Percentiles rank a stretch among this genome's conserved stretches.
Conservation (phyloP, 768 basidiomycete species). For the Hericium erinaceus region DNA sequence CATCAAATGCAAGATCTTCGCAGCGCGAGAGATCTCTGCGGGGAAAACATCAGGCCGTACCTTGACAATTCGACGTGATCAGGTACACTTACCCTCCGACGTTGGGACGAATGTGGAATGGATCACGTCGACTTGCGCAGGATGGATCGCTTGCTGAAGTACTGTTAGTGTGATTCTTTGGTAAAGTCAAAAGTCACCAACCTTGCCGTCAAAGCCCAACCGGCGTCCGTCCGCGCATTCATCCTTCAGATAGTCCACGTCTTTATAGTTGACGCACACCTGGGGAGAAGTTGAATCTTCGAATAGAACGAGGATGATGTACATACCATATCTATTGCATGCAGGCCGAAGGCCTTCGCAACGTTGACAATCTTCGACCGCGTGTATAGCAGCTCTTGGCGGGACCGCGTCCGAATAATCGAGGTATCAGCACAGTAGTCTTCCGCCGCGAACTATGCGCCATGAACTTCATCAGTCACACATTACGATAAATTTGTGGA, state of each 20-base stretch:
- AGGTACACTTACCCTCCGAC: slow-evolving; percentile 39
- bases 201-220: slow-evolving; percentile 91
- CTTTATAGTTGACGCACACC: slow-evolving; percentile 87
- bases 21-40: slow-evolving; percentile 69
- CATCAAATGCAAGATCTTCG: slow-evolving; percentile 63
- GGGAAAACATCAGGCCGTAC: background rate
- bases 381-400: slow-evolving; percentile 72
- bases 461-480: background rate
- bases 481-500: background rate
- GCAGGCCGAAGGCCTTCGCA: slow-evolving; percentile 75
- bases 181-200: slow-evolving; percentile 13
- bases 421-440: slow-evolving; percentile 91
- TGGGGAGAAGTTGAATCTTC: slow-evolving; percentile 18
- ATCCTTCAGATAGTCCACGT: slow-evolving; percentile 50
- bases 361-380: slow-evolving; percentile 74
- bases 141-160: slow-evolving; percentile 88
- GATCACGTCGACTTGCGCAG: slow-evolving; percentile 68
- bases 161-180: background rate
- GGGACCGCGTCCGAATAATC: slow-evolving; percentile 65
- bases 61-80: background rate
- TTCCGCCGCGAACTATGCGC: slow-evolving; percentile 80
- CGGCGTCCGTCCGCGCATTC: slow-evolving; percentile 75
- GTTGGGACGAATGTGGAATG: slow-evolving; percentile 76
- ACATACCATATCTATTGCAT: slow-evolving; percentile 83
- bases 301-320: background rate